Evolutionary conservation across 2,329 filamentous ascomycete genomes (phyloP), one percentile per base, ranked within the genome.

Genomic region (Penicillium palitans): DNA sequence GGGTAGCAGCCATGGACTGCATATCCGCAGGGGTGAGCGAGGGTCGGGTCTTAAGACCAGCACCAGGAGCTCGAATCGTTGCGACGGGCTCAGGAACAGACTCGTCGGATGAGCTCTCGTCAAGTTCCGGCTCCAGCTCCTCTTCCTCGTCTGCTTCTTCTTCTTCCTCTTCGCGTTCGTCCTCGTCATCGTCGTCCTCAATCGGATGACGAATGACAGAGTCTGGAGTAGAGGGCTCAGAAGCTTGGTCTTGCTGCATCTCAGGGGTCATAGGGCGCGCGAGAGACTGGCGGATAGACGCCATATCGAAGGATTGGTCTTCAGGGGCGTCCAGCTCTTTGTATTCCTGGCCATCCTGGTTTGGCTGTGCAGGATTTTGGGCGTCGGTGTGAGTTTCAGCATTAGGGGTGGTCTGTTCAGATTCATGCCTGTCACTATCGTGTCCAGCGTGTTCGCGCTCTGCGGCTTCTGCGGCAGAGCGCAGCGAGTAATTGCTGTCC

Each of bases 11-110:
- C 91, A 98, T 96, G 5, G 90, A 83, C 56, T 87, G 81, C 50
- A 93, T 78, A 73, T 98, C 93, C 1, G 91, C 88, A 2, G 92
- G 93, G 0, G 93, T 96, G 40, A 91, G 86, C 2, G 93, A 97
- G 17, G 91, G 87, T 35, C 93, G 85, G 0, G 93, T 95, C 81
- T 96, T 97, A 41, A 98, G 83, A 74, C 88, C 91, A 12, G 90
- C 91, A 8, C 91, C 90, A 24, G 90, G 87, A 9, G 92, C 90
- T 74, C 93, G 95, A 77, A 98, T 93, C 0, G 93, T 97, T 5
- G 93, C 91, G 48, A 91, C 79, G 47, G 87, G 85, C 67, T 96
- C 92, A 1, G 93, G 92, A 58, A 98, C 86, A 37, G 86, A 84
- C 46, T 85, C 81, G 17, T 76, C 73, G 3, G 79, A 72, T 2